A percentile compares a stretch with the other conserved stretches of the same genome.
Conservation (phyloP, 140 eudicot species). For the Bidens hawaiensis region DNA sequence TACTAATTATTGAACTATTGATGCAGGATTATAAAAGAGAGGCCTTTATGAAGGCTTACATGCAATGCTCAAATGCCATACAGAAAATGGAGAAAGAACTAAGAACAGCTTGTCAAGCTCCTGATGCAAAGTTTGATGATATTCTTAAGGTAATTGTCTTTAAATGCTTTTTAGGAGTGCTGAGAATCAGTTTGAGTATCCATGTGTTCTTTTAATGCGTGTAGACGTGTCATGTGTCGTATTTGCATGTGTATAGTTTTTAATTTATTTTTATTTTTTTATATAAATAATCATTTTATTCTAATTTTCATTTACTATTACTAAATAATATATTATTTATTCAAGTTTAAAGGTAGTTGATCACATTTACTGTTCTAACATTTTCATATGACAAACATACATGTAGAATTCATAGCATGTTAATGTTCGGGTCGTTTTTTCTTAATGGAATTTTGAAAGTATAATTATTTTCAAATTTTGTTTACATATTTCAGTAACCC, state of each 20-base stretch:
- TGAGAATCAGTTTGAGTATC: background rate
- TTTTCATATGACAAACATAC: background rate
- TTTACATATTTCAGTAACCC: background rate
- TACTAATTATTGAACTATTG: constrained; percentile 15
- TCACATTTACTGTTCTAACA: background rate
- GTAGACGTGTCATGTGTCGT: background rate
- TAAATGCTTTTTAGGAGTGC: background rate
- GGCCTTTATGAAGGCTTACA: constrained; percentile 87
- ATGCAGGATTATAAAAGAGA: constrained; percentile 88
- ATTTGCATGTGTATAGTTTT: too few relatives aligned
- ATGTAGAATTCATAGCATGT: constrained; percentile 5
- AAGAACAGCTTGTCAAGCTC: constrained; percentile 68
- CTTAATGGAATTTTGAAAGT: background rate
- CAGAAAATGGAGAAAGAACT: constrained; percentile 88
- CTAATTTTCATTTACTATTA: background rate
- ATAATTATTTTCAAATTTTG: background rate
- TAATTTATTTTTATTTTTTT: too few relatives aligned
- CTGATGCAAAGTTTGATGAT: constrained; percentile 65
- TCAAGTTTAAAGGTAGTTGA: background rate
- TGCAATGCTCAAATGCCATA: constrained; percentile 73
- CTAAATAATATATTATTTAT: background rate
- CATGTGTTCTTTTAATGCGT: too few relatives aligned
- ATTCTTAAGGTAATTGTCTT: constrained; percentile 56
- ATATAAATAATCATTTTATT: too few relatives aligned
- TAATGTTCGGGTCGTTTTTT: background rate